Evolutionary conservation across 1,139 yeast species (phyloP), one percentile per base, ranked within the genome.

Genomic region (Candida tunisiensis): DNA sequence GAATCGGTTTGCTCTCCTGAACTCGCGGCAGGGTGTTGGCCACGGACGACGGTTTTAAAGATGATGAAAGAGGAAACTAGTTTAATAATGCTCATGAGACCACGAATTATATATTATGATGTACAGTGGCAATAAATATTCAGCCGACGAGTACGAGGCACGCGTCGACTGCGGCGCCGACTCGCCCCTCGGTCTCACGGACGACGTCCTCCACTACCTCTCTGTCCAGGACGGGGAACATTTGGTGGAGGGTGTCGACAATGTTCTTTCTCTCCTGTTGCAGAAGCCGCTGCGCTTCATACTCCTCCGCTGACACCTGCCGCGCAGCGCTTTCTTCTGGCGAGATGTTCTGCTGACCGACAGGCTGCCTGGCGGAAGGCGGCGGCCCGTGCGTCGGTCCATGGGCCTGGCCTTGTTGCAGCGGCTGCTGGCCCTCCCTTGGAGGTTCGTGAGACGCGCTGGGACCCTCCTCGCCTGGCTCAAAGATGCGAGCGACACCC

Each of bases 141-240:
- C 15, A 28, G 6, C 34, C 47, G 2, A 45, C 42, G 19, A 53
- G 34, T 6, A 44, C 35, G 11, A 52, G 31, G 35, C 70, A 55
- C 4, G 74, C 69, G 43, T 82, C 94, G 3, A 82, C 77, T 28
- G 88, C 75, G 7, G 64, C 65, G 15, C 85, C 92, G 13, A 78
- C 62, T 28, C 75, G 60, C 14, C 79, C 78, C 30, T 69, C 62
- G 43, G 74, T 75, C 47, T 74, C 69, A 2, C 57, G 54, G 16
- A 80, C 62, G 3, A 83, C 74, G 44, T 83, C 94, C 29, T 62
- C 67, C 28, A 83, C 60, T 2, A 83, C 57, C 1, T 67, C 74
- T 22, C 56, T 55, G 39, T 82, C 94, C 33, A 82, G 54, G 20
- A 57, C 58, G 1, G 94, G 93, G 50, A 83, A 82, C 69, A 83